Conservation (phyloP, 192 early-diverging fungal genomes). For the Powellomyces hirtus region DNA sequence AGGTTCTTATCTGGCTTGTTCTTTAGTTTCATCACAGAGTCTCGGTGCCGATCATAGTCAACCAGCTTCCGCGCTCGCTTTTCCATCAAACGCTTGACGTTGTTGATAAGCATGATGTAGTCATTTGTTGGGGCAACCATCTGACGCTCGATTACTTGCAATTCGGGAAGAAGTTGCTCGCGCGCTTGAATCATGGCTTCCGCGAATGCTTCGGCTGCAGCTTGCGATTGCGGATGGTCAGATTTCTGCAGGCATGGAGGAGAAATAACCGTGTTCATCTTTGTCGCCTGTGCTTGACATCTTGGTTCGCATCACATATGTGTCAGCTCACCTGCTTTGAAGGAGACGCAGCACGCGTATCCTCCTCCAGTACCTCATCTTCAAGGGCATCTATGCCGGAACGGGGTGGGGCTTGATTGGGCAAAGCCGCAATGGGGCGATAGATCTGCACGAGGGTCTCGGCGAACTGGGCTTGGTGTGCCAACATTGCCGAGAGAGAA, state of each 20-base stretch:
- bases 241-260: no score
- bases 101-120: conserved; percentile 69
- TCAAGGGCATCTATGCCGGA: background rate
- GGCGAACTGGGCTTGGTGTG: conserved; percentile 60
- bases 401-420: background rate
- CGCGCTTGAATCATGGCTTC: conserved; percentile 48
- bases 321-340: background rate
- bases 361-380: background rate
- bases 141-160: conserved; percentile 69
- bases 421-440: conserved; percentile 49
- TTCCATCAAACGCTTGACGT: conserved; percentile 77
- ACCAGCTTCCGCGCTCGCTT: conserved; percentile 91
- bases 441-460: conserved; percentile 56
- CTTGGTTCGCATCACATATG: no score
- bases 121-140: conserved; percentile 77
- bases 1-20: conserved; percentile 43
- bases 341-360: background rate
- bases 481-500: conserved; percentile 48
- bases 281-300: no score
- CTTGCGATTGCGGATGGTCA: conserved; percentile 22
- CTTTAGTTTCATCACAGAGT: conserved; percentile 70
- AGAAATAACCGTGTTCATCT: no score
- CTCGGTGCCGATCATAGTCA: conserved; percentile 86
- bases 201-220: conserved; percentile 51
- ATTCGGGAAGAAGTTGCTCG: conserved; percentile 61